Base-by-base conservation (phyloP, 1,284 basidiomycete species). In the Ceratobasidium papillatum region DNA sequence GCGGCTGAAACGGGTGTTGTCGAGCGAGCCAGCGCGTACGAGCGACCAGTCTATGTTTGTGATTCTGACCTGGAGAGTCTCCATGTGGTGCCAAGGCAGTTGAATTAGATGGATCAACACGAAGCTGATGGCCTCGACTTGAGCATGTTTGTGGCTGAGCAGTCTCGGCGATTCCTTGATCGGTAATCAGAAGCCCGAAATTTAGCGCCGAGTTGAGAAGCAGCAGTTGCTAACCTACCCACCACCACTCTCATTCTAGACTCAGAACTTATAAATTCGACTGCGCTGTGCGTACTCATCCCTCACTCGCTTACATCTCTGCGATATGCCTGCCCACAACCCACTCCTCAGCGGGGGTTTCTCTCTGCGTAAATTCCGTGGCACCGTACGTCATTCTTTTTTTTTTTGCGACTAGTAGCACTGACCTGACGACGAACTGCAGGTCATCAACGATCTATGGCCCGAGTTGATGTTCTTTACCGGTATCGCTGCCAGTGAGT, bases 1-100 rank as follows among this genome's bases (percentile, higher is more conserved):
- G 89, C 36, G 84, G 85, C 12, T 86, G 86, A 25, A 93, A 85
- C 27, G 84, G 80, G 17, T 75, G 38, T 73, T 71, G 69, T 75
- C 76, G 36, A 81, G 77, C 3, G 80, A 75, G 0, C 82, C 74
- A 7, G 81, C 81, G 0, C 78, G 58, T 1, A 81, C 80, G 77
- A 82, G 79, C n/a, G 81, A 80, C 38, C 80, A 80, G 61, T 81
- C 81, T 65, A 83, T 82, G 77, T 84, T 81, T 68, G 81, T 84
- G 79, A 84, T 83, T 76, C 81, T 81, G 75, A 84, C 72, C 38
- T 74, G 72, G 49, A 78, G 43, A 1, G 52, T 61, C 4, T 58
- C 54, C 54, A 56, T 56, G 22, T 11, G 63, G 17, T 47, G 27
- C 12, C 1, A 22, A 7, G 25, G 11, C 27, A 11, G 11, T 56